Evolutionary conservation across 164 flowering plant species (phyloP).

Genomic region (Magnolia sinica): DNA sequence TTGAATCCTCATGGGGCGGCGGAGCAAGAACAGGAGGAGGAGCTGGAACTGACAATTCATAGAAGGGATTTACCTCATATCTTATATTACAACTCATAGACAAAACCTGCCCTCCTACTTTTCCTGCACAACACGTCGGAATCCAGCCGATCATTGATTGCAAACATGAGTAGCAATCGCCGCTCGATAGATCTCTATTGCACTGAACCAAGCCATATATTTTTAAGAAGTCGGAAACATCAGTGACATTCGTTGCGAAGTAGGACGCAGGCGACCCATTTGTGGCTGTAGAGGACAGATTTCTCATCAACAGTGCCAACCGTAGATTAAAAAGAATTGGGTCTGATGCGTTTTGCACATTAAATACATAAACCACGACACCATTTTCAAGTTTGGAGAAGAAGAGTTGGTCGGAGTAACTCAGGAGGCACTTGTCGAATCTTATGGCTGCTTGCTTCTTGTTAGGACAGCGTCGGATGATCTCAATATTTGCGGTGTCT

Average conservation of each 20-base stretch:
- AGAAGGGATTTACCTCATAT: constrained; percentile 30
- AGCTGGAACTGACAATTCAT: background rate
- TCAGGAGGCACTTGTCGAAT: too few relatives aligned
- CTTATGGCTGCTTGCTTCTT: too few relatives aligned
- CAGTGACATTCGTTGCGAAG: background rate
- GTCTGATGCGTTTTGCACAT: too few relatives aligned
- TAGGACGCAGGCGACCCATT: too few relatives aligned
- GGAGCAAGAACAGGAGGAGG: too few relatives aligned
- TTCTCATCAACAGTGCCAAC: too few relatives aligned
- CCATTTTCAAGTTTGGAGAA: too few relatives aligned
- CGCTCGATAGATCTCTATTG: constrained; percentile 36
- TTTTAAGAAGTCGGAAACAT: constrained; percentile 2
- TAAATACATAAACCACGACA: too few relatives aligned
- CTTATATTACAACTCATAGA: constrained; percentile 28
- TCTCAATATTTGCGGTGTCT: background rate
- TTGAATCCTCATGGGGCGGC: too few relatives aligned
- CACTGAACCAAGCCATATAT: constrained; percentile 47
- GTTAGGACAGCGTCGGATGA: background rate
- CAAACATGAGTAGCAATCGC: constrained; percentile 31
- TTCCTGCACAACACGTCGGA: constrained; percentile 15
- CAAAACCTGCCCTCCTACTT: constrained; percentile 26
- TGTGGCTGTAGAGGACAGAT: too few relatives aligned
- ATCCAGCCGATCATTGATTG: background rate
- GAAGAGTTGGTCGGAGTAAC: too few relatives aligned
- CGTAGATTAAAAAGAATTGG: too few relatives aligned